A percentile compares a stretch with the other conserved stretches of the same genome.
Conservation (phyloP, 2,329 filamentous ascomycete genomes). For the Paracamarosporium sp. region DNA sequence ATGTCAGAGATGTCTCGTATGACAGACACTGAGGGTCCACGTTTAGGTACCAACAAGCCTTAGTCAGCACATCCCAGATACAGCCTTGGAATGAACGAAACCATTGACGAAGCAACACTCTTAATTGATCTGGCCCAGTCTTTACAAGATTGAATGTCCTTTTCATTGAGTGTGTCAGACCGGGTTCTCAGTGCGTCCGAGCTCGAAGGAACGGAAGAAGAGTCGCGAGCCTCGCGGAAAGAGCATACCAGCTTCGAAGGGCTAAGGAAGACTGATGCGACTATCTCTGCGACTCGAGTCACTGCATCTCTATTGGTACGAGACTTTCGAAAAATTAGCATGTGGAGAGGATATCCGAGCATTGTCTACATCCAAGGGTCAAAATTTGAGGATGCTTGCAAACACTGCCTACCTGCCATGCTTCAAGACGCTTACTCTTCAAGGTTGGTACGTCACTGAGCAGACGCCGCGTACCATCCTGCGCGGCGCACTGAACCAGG, state of each 20-base stretch:
- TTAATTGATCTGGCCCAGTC: background rate
- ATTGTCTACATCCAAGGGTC: background rate
- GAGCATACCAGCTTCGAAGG: background rate
- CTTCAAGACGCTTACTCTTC: background rate
- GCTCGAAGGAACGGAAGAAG: background rate
- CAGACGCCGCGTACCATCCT: background rate
- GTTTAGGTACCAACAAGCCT: background rate
- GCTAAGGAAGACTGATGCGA: background rate
- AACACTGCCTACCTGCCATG: background rate
- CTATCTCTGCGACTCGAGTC: background rate
- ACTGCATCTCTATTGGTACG: background rate
- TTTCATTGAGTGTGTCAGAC: background rate
- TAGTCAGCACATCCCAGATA: background rate
- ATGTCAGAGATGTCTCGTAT: background rate
- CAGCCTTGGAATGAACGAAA: background rate
- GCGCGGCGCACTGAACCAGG: background rate
- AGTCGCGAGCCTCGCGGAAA: background rate
- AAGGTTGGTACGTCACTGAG: background rate
- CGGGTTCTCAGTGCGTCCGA: background rate
- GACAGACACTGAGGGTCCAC: background rate
- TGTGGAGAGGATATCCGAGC: background rate
- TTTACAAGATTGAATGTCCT: background rate
- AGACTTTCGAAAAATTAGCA: background rate
- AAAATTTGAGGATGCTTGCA: background rate
- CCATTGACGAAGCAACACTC: background rate